Base-by-base conservation (phyloP, 1,139 yeast species). In the Kluyveromyces sp. region DNA sequence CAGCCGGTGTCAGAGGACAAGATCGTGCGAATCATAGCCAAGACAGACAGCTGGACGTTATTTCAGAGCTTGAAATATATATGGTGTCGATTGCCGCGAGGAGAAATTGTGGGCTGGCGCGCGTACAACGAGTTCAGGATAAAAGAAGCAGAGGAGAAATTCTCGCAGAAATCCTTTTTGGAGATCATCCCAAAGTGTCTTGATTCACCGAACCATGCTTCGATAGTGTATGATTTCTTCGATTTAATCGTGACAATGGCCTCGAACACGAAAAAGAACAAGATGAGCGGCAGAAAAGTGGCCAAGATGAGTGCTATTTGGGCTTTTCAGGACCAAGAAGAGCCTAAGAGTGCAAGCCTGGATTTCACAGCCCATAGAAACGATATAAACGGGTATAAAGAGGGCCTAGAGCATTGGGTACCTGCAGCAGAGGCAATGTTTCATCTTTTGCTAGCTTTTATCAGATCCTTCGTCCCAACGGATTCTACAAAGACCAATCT, bases 361-460 rank as follows among this genome's bases (percentile, higher is more conserved):
- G 57, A 53, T 44, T 55, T 56, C 34, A 55, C 54, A n/a, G 37
- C 46, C 13, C 42, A 36, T 20, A 42, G 39, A 18, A 32, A 45
- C 12, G 33, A 41, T 3, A 60, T 55, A 20, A 64, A 68, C 49
- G 55, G 69, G 31, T 86, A 84, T 58, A 73, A 75, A 33, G 81
- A 84, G 50, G 96, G 96, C 1, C 63, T 87, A 42, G 77, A 77
- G 33, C 74, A 76, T 41, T 87, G 96, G 96, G 69, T 79, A 41
- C 78, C 83, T 2, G 86, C 89, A 2, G 81, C 94, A 4, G 88
- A 84, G 57, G 96, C 96, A 0, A 75, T 86, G 64, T 84, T 85
- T 57, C 96, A 88, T 61, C 63, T 88, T 36, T 70, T 87, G 29
- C 64, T 86, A 28, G 77, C 96, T 2, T 88, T 87, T 56, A 65